These are phyloP conservation scores for Rhexocercosporidium sp. DNA, from an alignment of 2,329 filamentous ascomycete species.

Conservation along the genomic window DNA sequence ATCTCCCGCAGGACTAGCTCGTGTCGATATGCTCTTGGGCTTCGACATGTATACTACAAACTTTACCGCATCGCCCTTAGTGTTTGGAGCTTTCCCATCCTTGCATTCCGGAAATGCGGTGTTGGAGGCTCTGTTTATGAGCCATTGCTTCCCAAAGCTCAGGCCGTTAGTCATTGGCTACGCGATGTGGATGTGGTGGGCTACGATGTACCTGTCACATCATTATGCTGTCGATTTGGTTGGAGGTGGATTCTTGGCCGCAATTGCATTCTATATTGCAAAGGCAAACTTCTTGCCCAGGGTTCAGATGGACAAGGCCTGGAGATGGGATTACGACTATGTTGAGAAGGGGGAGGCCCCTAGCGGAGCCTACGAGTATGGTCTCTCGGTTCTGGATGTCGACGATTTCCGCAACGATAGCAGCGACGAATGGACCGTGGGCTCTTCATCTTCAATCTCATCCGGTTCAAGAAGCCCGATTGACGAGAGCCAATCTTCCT, in stretches of 20 bases:
- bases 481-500: slow-evolving; percentile 61
- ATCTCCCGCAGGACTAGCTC: slow-evolving; percentile 85
- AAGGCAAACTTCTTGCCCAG: slow-evolving; percentile 82
- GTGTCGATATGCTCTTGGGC: slow-evolving; percentile 88
- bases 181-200: slow-evolving; percentile 95
- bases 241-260: slow-evolving; percentile 79
- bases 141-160: slow-evolving; percentile 85
- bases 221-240: slow-evolving; percentile 96
- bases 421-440: slow-evolving; percentile 89
- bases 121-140: slow-evolving; percentile 90
- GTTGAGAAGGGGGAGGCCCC: slow-evolving; percentile 78
- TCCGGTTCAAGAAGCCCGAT: slow-evolving; percentile 45
- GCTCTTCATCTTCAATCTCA: slow-evolving; percentile 68
- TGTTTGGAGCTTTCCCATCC: slow-evolving; percentile 94
- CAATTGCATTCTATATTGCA: slow-evolving; percentile 80
- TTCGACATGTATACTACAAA: slow-evolving; percentile 91
- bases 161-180: slow-evolving; percentile 82
- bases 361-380: slow-evolving; percentile 60
- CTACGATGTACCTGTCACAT: slow-evolving; percentile 97
- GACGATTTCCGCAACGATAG: slow-evolving; percentile 50
- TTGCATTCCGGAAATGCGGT: slow-evolving; percentile 90
- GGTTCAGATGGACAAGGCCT: slow-evolving; percentile 81
- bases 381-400: slow-evolving; percentile 37
- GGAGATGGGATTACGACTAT: slow-evolving; percentile 95
- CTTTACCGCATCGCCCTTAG: slow-evolving; percentile 88